These are phyloP conservation scores for Podila minutissima DNA, from an alignment of 192 early-diverging fungal species.

Conservation along the genomic window DNA sequence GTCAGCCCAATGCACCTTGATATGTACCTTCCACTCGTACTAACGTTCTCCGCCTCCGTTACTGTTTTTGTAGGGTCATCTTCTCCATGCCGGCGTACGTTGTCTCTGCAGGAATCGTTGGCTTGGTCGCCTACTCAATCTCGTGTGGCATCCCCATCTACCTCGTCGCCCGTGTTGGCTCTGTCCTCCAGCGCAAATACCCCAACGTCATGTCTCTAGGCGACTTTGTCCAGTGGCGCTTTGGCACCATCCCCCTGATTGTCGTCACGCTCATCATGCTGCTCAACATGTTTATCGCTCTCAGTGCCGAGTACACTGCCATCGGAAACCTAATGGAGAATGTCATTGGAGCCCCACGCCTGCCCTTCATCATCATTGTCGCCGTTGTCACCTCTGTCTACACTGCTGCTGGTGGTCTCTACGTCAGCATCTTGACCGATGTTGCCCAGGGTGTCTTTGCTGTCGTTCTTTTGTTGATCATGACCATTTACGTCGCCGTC, in stretches of 20 bases:
- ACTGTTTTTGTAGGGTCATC: slow-evolving; percentile 54
- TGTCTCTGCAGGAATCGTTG: slow-evolving; percentile 68
- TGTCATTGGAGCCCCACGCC: slow-evolving; percentile 62
- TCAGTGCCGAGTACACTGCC: slow-evolving; percentile 71
- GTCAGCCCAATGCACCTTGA: too few relatives aligned
- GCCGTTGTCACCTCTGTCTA: slow-evolving; percentile 71
- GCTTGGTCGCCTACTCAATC: slow-evolving; percentile 71
- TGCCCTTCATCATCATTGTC: slow-evolving; percentile 65
- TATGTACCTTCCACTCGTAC: not conserved
- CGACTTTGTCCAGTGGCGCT: slow-evolving; percentile 68
- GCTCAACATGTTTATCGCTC: slow-evolving; percentile 65
- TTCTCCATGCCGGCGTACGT: slow-evolving; percentile 69
- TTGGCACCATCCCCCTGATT: slow-evolving; percentile 63
- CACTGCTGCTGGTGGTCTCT: slow-evolving; percentile 71
- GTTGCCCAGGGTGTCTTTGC: slow-evolving; percentile 64
- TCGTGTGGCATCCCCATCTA: slow-evolving; percentile 66
- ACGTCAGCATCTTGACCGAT: slow-evolving; percentile 71
- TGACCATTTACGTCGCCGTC: slow-evolving; percentile 60
- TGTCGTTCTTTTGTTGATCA: slow-evolving; percentile 61
- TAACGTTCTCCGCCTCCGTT: not conserved
- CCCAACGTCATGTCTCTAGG: slow-evolving; percentile 70
- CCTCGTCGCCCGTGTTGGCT: slow-evolving; percentile 64
- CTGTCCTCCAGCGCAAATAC: slow-evolving; percentile 60
- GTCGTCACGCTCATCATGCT: slow-evolving; percentile 63
- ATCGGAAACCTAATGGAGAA: slow-evolving; percentile 63